phyloP scores from a whole-genome alignment of 805 yeast species.

The Blastobotrys mokoenaii region DNA sequence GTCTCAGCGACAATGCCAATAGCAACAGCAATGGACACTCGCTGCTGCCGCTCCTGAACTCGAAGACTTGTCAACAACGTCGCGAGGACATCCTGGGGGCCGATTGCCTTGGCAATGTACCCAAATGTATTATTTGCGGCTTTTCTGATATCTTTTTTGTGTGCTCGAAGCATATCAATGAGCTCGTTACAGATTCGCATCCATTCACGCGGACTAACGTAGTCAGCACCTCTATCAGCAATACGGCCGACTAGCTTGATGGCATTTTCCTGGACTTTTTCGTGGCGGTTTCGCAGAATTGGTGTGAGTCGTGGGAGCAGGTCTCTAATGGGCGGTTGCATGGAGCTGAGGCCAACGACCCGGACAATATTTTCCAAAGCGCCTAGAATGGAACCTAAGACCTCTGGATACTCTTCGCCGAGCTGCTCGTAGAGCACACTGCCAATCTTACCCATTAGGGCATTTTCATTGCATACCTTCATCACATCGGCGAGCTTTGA shows the following conservation, averaged over 20 bases:
- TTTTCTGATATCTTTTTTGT: constrained; percentile 63
- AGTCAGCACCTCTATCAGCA: constrained; percentile 72
- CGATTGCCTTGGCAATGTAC: constrained; percentile 80
- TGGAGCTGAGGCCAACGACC: constrained; percentile 46
- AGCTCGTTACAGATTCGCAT: constrained; percentile 90
- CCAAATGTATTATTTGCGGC: constrained; percentile 92
- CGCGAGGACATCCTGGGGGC: constrained; percentile 89
- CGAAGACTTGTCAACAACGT: constrained; percentile 74
- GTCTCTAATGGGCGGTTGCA: constrained; percentile 78
- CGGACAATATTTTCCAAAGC: constrained; percentile 60
- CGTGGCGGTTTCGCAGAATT: constrained; percentile 80
- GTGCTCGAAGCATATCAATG: constrained; percentile 78
- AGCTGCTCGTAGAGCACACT: constrained; percentile 78
- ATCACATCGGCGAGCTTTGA: constrained; percentile 58
- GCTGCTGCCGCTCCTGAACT: constrained; percentile 90
- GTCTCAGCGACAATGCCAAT: constrained; percentile 93
- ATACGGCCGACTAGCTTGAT: constrained; percentile 73
- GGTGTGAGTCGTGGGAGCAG: constrained; percentile 86
- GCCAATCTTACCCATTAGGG: constrained; percentile 56
- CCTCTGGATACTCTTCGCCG: constrained; percentile 94
- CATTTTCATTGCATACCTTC: constrained; percentile 54
- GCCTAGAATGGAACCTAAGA: constrained; percentile 71
- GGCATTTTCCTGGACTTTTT: constrained; percentile 79
- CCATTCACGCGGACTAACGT: constrained; percentile 91
- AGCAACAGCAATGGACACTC: constrained; percentile 97